Conservation (phyloP, 106 monocot genomes). For the Agapanthus africanus region DNA sequence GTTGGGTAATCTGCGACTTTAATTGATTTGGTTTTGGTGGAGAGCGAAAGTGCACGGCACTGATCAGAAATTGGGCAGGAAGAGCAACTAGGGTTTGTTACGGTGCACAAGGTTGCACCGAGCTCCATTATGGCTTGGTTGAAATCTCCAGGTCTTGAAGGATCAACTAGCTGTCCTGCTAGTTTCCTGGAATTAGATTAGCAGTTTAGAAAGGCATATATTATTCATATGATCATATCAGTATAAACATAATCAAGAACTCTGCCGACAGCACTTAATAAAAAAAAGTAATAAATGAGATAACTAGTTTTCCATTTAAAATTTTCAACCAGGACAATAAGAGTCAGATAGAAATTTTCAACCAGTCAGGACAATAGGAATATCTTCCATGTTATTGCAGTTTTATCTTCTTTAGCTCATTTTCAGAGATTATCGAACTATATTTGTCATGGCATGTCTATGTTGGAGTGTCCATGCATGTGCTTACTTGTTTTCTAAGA, state of each 20-base stretch:
- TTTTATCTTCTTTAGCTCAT: too few relatives aligned
- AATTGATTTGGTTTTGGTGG: constrained; percentile 22
- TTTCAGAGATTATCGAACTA: too few relatives aligned
- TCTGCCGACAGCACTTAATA: too few relatives aligned
- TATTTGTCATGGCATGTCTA: too few relatives aligned
- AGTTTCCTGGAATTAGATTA: constrained; percentile 65
- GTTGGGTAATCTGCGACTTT: constrained; percentile 78
- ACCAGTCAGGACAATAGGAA: too few relatives aligned
- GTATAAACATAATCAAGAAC: constrained; percentile 72
- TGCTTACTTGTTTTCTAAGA: constrained; percentile 67
- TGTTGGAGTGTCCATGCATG: too few relatives aligned
- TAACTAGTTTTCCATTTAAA: too few relatives aligned
- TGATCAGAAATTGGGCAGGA: constrained; percentile 73
- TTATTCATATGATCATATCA: too few relatives aligned
- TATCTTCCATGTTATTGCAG: too few relatives aligned
- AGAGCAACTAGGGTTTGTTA: constrained; percentile 56
- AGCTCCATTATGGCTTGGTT: constrained; percentile 98
- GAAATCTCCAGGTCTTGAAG: constrained; percentile 82
- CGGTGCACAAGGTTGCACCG: constrained; percentile 74
- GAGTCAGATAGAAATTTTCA: too few relatives aligned
- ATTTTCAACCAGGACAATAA: too few relatives aligned
- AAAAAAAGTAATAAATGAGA: too few relatives aligned
- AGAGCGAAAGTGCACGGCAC: constrained; percentile 58
- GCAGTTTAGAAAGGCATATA: constrained; percentile 94
- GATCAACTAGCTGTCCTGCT: constrained; percentile 79